phyloP scores from a whole-genome alignment of 495 filamentous ascomycete species.

The Penicillium riverlandense region DNA sequence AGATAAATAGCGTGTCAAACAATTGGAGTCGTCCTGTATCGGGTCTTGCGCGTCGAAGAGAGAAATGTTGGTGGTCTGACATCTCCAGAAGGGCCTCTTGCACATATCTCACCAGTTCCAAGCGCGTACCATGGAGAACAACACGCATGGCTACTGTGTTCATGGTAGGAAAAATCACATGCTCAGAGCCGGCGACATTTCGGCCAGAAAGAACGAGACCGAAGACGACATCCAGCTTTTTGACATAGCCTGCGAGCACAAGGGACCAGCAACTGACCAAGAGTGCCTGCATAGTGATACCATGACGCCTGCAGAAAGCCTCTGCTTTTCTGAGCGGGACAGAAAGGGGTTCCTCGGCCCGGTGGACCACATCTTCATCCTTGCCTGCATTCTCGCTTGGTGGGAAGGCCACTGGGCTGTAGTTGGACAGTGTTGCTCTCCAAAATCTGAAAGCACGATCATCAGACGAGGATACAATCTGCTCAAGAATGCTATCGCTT shows the following conservation, averaged over 20 bases:
- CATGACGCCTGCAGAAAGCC: conserved; percentile 45
- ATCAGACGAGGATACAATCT: conserved; percentile 17
- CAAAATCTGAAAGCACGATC: conserved; percentile 28
- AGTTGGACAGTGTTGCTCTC: conserved; percentile 23
- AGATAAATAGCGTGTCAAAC: conserved; percentile 84
- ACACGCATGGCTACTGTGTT: conserved; percentile 68
- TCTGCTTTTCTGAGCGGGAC: conserved; percentile 24
- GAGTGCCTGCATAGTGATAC: conserved; percentile 69
- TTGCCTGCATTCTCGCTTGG: conserved; percentile 8
- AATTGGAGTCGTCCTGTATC: conserved; percentile 28
- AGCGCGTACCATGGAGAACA: conserved; percentile 28
- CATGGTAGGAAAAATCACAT: conserved; percentile 76
- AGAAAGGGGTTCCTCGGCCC: conserved; percentile 25
- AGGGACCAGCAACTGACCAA: conserved; percentile 63
- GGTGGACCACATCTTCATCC: conserved; percentile 20
- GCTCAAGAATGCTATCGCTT: conserved; percentile 23
- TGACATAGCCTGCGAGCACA: conserved; percentile 54
- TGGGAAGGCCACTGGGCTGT: conserved; percentile 15
- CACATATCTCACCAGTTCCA: conserved; percentile 33
- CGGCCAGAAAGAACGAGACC: conserved; percentile 66
- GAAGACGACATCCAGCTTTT: conserved; percentile 60
- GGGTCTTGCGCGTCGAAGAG: conserved; percentile 24
- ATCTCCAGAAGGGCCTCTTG: conserved; percentile 65
- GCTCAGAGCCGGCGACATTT: conserved; percentile 60
- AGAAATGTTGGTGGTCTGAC: conserved; percentile 41